Percentiles rank a stretch among this genome's conserved stretches.
phyloP scores from a whole-genome alignment of 1,284 basidiomycete genomes.

The Dichomitus squalens region DNA sequence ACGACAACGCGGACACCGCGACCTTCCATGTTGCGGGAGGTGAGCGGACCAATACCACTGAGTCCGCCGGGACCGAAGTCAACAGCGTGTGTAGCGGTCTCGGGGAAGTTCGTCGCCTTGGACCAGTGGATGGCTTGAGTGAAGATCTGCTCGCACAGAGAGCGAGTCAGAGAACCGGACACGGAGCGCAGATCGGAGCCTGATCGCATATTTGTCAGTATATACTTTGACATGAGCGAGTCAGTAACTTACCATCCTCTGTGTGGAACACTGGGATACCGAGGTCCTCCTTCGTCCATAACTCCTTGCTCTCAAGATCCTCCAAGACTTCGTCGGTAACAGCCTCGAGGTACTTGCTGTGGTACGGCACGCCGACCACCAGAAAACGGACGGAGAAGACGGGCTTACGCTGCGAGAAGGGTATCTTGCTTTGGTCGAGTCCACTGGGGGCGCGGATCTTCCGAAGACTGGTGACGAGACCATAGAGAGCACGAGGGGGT shows the following conservation, averaged over 20 bases:
- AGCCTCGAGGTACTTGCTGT: slow-evolving; percentile 84
- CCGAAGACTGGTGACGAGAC: slow-evolving; percentile 88
- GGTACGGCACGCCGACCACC: slow-evolving; percentile 94
- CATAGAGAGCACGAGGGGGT: slow-evolving; percentile 89
- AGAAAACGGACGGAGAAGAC: slow-evolving; percentile 94
- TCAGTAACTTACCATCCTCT: slow-evolving; percentile 71
- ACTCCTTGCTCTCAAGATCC: slow-evolving; percentile 78
- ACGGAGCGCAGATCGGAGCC: slow-evolving; percentile 80
- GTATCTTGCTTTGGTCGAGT: slow-evolving; percentile 91
- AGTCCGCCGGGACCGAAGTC: slow-evolving; percentile 97
- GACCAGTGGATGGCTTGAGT: slow-evolving; percentile 92
- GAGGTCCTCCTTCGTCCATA: slow-evolving; percentile 81
- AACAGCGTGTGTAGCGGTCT: slow-evolving; percentile 89
- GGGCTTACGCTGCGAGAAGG: slow-evolving; percentile 93
- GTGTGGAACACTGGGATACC: slow-evolving; percentile 91
- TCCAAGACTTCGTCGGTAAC: slow-evolving; percentile 79
- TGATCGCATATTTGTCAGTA: slow-evolving; percentile 31
- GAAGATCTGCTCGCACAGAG: slow-evolving; percentile 93
- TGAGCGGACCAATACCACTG: slow-evolving; percentile 92
- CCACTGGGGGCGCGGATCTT: slow-evolving; percentile 88
- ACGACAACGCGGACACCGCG: slow-evolving; percentile 90
- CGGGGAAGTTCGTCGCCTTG: slow-evolving; percentile 87
- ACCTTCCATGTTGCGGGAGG: slow-evolving; percentile 89
- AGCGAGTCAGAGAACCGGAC: slow-evolving; percentile 72
- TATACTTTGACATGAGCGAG: not conserved